Base-by-base conservation (phyloP, 169 alveolate genomes). In the Cryptosporidium sp. region DNA sequence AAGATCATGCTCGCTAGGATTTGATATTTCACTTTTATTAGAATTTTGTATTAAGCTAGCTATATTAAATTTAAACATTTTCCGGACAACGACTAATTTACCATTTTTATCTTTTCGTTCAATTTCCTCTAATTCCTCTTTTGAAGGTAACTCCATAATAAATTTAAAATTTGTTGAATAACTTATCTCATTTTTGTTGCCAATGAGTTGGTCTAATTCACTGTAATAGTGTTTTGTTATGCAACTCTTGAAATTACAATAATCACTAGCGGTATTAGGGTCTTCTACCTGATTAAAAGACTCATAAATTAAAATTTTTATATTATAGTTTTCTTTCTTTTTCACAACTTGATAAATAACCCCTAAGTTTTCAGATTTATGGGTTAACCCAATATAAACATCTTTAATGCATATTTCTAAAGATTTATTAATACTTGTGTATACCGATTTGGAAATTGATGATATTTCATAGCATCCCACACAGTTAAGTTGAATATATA, bases 71-170 rank as follows among this genome's bases (percentile, higher is more conserved):
- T 33, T 16, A 39, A 73, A 73, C 16, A 31, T 42, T 16, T 69
- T n/a, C 21, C 53, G 56, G 42, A 73, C 31, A 3, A 9, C 69
- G 2, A 37, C 3, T 56, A 58, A 5, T 33, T 73, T 23, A 7
- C 86, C 86, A 56, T 35, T 42, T 44, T 21, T 53, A 8, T 56
- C 72, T n/a, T 56, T 73, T 60, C n/a, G 56, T 14, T 73, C 72
- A 26, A 73, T 31, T 56, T 33, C 58, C 18, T 53, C 58, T 37
- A 73, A 35, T 18, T 73, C 86, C 3, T 44, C 71, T 14, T 12
- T 56, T n/a, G 44, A 52, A 10, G 70, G 68, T 16, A 73, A 26
- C 33, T 51, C 60, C 2, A 16, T n/a, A 4, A 18, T 73, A 31
- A 35, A 42, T 37, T 52, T 51, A 37, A 73, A 56, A 21, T 39